A percentile compares a stretch with the other conserved stretches of the same genome.
Conservation (phyloP, 371 early-diverging fungal species). For the Conidiobolus incongruus region DNA sequence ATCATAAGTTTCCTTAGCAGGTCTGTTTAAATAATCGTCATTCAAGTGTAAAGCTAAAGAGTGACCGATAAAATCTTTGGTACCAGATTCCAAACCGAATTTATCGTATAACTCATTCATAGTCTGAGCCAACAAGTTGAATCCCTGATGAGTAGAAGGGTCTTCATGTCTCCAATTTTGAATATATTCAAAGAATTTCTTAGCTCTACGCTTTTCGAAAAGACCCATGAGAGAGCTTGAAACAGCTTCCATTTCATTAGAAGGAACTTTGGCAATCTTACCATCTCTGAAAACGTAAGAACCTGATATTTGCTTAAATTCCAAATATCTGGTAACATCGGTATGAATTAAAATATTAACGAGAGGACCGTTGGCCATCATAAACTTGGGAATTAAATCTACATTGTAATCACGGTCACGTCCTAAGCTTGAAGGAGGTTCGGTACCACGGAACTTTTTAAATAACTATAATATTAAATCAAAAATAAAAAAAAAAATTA, state of each 20-base stretch:
- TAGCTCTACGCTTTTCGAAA: conserved; percentile 85
- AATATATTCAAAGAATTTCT: conserved; percentile 94
- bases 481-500: conserved; percentile 1
- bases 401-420: conserved; percentile 91
- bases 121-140: conserved; percentile 46
- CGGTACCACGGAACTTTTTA: conserved; percentile 55
- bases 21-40: conserved; percentile 28
- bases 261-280: conserved; percentile 86
- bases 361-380: conserved; percentile 94
- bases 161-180: conserved; percentile 64
- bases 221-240: conserved; percentile 75
- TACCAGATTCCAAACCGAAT: conserved; percentile 80
- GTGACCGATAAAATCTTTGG: conserved; percentile 97
- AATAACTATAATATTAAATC: conserved; percentile 31
- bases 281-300: conserved; percentile 86
- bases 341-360: conserved; percentile 77
- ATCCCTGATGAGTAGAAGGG: conserved; percentile 44
- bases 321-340: conserved; percentile 93
- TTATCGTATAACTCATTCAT: conserved; percentile 81
- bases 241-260: conserved; percentile 76
- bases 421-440: conserved; percentile 44
- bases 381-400: conserved; percentile 98
- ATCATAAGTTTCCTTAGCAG: conserved; percentile 84
- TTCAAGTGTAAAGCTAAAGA: conserved; percentile 94
- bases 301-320: conserved; percentile 92